Evolutionary conservation across 2,329 filamentous ascomycete genomes (phyloP), one percentile per base, ranked within the genome.

Genomic region (Clarireedia homoeocarpa): DNA sequence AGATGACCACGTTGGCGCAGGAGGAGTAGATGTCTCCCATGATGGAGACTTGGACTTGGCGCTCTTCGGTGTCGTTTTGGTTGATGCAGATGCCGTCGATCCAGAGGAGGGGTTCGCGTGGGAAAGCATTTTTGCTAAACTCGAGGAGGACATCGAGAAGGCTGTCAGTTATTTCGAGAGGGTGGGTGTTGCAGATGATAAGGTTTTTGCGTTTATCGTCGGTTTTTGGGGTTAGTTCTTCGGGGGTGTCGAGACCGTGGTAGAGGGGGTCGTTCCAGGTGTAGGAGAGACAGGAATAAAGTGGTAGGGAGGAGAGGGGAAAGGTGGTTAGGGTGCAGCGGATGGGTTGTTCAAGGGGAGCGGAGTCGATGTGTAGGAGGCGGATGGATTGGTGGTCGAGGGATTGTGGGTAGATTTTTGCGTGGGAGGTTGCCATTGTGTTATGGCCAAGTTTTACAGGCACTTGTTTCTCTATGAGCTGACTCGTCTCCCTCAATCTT

Each of bases 51-150:
- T 62, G 59, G 12, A 49, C 23, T 6, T 44, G 27, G 1, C 55
- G 42, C 23, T 62, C 59, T 6, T 42, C 17, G 6, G 47, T 20
- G 17, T 59, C 54, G 1, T 51, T 27, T 42, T 59, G 59, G 48
- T 62, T 59, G 15, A 62, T 58, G 38, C 57, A 61, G 5, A 62
- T 46, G 0, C 57, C 57, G 45, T 62, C 59, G 30, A 62, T 58
- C 59, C 59, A 62, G 7, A 61, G 23, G 1, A 55, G 23, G 3
- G 10, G 17, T 2, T 50, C 24, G 12, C 39, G 20, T 4, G 20
- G 5, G 1, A 34, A 38, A 1, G 17, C n/a, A 15, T 48, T 27
- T 1, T 57, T 57, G 12, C 51, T 44, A 14, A 50, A 46, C 24
- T 56, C 54, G 7, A 7, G 17, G 5, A 56, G 34, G 4, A 36